Conservation (phyloP, 2,329 filamentous ascomycete genomes). For the Cordyceps farinosa region DNA sequence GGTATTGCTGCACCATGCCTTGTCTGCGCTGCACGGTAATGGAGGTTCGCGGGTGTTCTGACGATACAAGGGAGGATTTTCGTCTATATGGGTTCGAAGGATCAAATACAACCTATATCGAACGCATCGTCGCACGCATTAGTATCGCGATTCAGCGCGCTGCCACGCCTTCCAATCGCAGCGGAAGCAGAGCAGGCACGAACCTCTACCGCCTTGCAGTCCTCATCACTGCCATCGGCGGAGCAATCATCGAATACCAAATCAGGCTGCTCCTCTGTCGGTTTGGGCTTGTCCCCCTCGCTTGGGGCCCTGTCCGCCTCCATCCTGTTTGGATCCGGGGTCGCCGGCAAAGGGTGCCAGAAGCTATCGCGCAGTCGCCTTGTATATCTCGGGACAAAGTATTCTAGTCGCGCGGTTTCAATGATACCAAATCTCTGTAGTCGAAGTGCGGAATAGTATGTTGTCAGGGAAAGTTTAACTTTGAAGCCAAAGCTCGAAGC, state of each 20-base stretch:
- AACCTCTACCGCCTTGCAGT: constrained; percentile 50
- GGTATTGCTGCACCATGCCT: constrained; percentile 63
- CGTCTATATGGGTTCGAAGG: constrained; percentile 57
- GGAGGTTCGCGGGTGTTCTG: constrained; percentile 35
- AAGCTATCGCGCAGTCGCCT: neutral
- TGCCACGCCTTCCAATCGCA: neutral
- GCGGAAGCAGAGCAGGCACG: constrained; percentile 13
- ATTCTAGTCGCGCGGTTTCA: neutral
- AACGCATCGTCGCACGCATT: neutral
- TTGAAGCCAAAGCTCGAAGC: neutral
- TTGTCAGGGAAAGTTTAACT: neutral
- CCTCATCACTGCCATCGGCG: constrained; percentile 50
- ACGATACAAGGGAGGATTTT: constrained; percentile 61
- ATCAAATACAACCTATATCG: constrained; percentile 59
- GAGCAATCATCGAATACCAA: constrained; percentile 36
- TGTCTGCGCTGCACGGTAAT: constrained; percentile 43
- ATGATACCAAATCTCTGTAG: neutral
- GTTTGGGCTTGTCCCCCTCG: neutral
- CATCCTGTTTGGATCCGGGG: constrained; percentile 3
- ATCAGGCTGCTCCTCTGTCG: constrained; percentile 7
- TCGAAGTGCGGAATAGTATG: neutral
- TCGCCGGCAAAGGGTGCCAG: neutral
- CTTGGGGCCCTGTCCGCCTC: neutral
- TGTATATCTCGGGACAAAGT: neutral
- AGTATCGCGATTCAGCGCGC: neutral